These are phyloP conservation scores for Cladobotryum protrusum DNA, from an alignment of 2,329 filamentous ascomycete species.

Conservation along the genomic window DNA sequence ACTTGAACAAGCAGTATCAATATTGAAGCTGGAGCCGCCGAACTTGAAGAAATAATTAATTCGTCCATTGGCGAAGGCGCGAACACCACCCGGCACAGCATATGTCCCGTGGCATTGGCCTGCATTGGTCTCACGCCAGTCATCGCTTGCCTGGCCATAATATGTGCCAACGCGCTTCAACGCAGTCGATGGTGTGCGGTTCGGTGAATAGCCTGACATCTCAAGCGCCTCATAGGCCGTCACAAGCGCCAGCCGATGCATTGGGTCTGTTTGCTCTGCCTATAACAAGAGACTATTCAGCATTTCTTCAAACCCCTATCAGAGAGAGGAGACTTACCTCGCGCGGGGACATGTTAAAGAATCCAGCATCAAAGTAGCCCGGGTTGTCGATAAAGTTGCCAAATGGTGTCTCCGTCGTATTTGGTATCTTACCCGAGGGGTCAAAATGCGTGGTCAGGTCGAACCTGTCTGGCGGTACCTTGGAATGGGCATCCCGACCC, in stretches of 20 bases:
- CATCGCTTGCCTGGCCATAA: conserved; percentile 1
- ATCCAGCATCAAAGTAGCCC: conserved; percentile 64
- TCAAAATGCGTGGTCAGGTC: conserved; percentile 60
- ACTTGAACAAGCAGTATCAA: conserved; percentile 71
- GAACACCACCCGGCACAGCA: background rate
- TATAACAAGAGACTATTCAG: no score
- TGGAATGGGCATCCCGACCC: conserved; percentile 57
- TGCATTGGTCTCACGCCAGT: background rate
- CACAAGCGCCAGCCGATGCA: conserved; percentile 63
- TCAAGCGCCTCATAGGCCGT: conserved; percentile 75
- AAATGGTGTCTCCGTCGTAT: conserved; percentile 60
- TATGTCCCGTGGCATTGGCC: background rate
- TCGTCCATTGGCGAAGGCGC: background rate
- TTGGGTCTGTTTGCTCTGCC: conserved; percentile 47
- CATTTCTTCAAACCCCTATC: no score
- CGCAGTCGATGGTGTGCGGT: conserved; percentile 49
- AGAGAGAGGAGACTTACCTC: conserved; percentile 56
- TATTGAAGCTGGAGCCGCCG: conserved; percentile 61
- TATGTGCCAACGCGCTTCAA: background rate
- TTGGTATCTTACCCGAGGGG: conserved; percentile 57
- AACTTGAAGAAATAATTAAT: conserved; percentile 65
- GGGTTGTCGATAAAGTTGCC: conserved; percentile 65
- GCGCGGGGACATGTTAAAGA: conserved; percentile 75
- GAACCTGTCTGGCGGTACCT: conserved; percentile 57
- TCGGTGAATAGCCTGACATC: conserved; percentile 62